These are phyloP conservation scores for Hypericum perforatum DNA, from an alignment of 345 rosid species.

Conservation along the genomic window DNA sequence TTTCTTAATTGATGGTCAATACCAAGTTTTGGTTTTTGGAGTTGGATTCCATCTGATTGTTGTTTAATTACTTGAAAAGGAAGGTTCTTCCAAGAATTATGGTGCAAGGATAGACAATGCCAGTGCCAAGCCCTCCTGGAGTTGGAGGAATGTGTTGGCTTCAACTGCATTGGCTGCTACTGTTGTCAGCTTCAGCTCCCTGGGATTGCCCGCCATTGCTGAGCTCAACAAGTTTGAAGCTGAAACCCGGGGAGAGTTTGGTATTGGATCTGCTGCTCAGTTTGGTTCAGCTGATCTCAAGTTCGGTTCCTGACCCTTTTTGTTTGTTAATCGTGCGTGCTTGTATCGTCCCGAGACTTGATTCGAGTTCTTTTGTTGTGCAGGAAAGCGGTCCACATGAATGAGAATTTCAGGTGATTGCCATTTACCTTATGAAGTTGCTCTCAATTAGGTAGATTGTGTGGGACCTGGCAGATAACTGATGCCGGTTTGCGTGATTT, in stretches of 20 bases:
- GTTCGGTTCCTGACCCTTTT: slow-evolving; percentile 16
- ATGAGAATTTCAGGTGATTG: slow-evolving; percentile 68
- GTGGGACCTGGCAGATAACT: not conserved
- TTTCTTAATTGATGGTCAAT: no score
- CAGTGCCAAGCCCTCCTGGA: slow-evolving; percentile 18
- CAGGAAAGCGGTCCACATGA: slow-evolving; percentile 80
- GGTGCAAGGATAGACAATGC: slow-evolving; percentile 11
- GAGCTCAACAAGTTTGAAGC: slow-evolving; percentile 89
- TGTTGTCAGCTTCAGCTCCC: slow-evolving; percentile 36
- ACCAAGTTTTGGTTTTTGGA: no score
- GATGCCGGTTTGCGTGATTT: not conserved
- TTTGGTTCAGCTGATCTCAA: slow-evolving; percentile 82
- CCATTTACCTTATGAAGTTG: not conserved
- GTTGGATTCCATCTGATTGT: no score
- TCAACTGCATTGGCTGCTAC: slow-evolving; percentile 63
- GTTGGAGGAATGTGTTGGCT: slow-evolving; percentile 38
- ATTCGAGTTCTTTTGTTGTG: slow-evolving; percentile 11
- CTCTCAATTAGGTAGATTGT: not conserved
- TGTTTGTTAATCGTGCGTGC: not conserved
- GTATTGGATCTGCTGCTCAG: slow-evolving; percentile 88
- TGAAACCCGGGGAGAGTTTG: slow-evolving; percentile 74
- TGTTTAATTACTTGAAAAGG: not conserved
- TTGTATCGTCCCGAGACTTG: slow-evolving; percentile 4
- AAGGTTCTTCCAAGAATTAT: slow-evolving; percentile 29
- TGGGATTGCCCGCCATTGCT: slow-evolving; percentile 48